Percentiles rank a stretch among this genome's conserved stretches.
These are phyloP conservation scores for Sporothrix luriei DNA, from an alignment of 2,329 filamentous ascomycete genomes.

Conservation along the genomic window DNA sequence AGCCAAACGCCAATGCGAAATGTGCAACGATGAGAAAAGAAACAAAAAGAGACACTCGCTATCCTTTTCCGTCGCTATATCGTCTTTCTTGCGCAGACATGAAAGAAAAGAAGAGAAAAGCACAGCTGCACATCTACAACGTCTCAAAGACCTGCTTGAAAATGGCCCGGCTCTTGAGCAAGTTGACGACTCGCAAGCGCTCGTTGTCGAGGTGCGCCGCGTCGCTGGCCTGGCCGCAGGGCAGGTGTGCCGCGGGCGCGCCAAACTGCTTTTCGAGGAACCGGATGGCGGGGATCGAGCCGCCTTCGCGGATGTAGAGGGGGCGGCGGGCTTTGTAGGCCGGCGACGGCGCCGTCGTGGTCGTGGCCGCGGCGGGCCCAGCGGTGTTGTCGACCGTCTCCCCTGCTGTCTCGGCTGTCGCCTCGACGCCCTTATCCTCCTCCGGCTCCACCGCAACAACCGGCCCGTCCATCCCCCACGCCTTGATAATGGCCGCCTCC, in stretches of 20 bases:
- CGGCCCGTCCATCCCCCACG: conserved; percentile 67
- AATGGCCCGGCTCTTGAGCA: conserved; percentile 90
- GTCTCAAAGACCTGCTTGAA: conserved; percentile 82
- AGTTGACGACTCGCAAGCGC: conserved; percentile 80
- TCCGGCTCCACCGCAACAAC: neutral
- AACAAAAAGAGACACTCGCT: neutral
- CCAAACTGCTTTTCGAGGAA: conserved; percentile 93
- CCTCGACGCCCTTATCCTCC: neutral
- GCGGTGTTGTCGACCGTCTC: neutral
- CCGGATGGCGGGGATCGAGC: conserved; percentile 89
- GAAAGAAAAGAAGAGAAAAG: neutral
- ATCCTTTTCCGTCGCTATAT: neutral
- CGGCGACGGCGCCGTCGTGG: neutral
- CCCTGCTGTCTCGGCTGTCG: neutral
- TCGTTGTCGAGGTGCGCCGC: conserved; percentile 95
- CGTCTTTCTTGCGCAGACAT: neutral
- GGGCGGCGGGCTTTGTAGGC: conserved; percentile 58
- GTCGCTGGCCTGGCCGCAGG: conserved; percentile 93
- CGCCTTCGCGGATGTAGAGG: conserved; percentile 92
- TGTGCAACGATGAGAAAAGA: neutral
- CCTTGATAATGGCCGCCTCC: conserved; percentile 79
- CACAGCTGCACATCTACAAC: conserved; percentile 46
- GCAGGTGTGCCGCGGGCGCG: conserved; percentile 87
- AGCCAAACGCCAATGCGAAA: neutral
- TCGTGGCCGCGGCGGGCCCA: neutral